A percentile compares a stretch with the other conserved stretches of the same genome.
phyloP scores from a whole-genome alignment of 2,329 filamentous ascomycete species.

The Colletotrichum euphorbiae region DNA sequence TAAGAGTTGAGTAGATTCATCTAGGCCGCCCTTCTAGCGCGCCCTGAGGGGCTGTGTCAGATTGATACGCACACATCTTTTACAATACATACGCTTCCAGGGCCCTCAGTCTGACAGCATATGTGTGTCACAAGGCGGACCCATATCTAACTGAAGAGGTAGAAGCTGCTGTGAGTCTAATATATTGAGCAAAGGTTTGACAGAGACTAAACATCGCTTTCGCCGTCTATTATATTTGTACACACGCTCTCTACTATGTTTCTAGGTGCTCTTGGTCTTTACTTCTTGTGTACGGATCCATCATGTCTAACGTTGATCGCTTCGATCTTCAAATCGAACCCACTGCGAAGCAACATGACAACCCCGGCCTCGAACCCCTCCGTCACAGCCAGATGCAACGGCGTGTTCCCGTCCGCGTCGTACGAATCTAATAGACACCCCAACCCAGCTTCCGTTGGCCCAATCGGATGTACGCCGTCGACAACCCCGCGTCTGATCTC shows the following conservation, averaged over 20 bases:
- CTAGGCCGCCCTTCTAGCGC: too few species aligned
- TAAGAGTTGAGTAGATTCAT: too few species aligned
- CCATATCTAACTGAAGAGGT: too few species aligned
- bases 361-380: conserved; percentile 3
- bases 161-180: too few species aligned
- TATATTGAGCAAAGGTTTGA: too few species aligned
- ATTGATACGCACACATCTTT: too few species aligned
- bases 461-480: not conserved
- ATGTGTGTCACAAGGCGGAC: too few species aligned
- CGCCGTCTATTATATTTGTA: not conserved
- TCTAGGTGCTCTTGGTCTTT: not conserved
- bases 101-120: too few species aligned
- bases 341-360: not conserved
- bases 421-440: not conserved
- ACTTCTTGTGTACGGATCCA: accelerated
- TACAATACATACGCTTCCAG: too few species aligned
- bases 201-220: not conserved
- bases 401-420: not conserved
- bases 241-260: not conserved
- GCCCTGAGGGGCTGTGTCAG: too few species aligned
- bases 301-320: not conserved
- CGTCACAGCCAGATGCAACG: not conserved
- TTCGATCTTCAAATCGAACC: not conserved
- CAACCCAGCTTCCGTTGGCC: not conserved
- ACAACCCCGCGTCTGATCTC: not conserved